Evolutionary conservation across 306 rosid species (phyloP).

Genomic region (Acacia melanoxylon): DNA sequence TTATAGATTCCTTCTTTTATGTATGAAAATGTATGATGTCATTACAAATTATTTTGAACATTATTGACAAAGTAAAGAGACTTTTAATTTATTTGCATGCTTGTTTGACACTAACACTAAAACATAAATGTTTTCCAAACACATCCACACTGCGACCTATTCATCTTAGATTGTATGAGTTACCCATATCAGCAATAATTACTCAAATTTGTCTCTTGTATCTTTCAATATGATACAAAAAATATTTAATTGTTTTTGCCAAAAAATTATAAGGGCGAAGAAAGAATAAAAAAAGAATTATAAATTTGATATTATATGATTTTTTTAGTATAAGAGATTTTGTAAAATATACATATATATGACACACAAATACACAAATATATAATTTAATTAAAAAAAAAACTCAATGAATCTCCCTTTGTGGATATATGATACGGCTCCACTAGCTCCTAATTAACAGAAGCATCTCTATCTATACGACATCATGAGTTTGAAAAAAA

Average conservation of each 20-base stretch:
- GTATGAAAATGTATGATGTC: not conserved
- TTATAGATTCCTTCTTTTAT: not conserved
- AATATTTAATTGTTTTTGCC: too few species aligned
- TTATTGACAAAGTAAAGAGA: not conserved
- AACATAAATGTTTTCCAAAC: not conserved
- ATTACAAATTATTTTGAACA: not conserved
- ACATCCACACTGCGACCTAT: not conserved
- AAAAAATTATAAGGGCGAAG: too few species aligned
- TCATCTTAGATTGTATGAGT: too few species aligned
- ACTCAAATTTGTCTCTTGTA: too few species aligned
- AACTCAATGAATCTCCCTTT: not conserved
- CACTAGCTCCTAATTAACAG: not conserved
- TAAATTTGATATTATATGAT: not conserved
- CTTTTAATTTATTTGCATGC: not conserved
- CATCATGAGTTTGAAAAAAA: not conserved
- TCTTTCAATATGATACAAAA: too few species aligned
- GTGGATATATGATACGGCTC: not conserved
- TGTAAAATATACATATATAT: too few species aligned
- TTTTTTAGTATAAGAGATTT: too few species aligned
- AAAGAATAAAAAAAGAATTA: not conserved
- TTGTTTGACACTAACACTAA: not conserved
- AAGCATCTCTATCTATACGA: not conserved
- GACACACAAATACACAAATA: not conserved
- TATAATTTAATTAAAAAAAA: too few species aligned
- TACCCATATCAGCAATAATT: too few species aligned